A percentile compares a stretch with the other conserved stretches of the same genome.
Evolutionary conservation across 2,329 filamentous ascomycete species (phyloP).

Genomic region (Elsinoe fawcettii): DNA sequence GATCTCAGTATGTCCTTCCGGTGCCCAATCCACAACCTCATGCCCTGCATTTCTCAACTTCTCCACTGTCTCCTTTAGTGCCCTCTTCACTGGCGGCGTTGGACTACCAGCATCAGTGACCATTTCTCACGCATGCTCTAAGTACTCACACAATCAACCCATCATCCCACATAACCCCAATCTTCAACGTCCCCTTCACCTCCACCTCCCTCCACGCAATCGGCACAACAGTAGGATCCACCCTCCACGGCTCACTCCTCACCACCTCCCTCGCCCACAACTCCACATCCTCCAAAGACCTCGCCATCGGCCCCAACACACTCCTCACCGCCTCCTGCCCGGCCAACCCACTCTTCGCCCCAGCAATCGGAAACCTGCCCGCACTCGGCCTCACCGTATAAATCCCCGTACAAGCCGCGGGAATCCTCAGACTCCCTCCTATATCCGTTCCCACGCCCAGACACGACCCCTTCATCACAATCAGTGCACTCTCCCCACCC

Average conservation of each 20-base stretch:
- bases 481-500: slow-evolving; percentile 59
- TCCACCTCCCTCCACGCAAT: slow-evolving; percentile 46
- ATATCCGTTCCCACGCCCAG: slow-evolving; percentile 60
- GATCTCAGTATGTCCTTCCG: slow-evolving; percentile 45
- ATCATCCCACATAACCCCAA: slow-evolving; percentile 55
- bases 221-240: slow-evolving; percentile 46
- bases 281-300: slow-evolving; percentile 45
- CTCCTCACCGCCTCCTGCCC: slow-evolving; percentile 59
- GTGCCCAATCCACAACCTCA: slow-evolving; percentile 50
- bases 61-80: slow-evolving; percentile 47
- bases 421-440: slow-evolving; percentile 48
- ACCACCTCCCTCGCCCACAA: slow-evolving; percentile 37
- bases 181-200: slow-evolving; percentile 43
- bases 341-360: slow-evolving; percentile 49
- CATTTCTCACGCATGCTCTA: background rate
- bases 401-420: slow-evolving; percentile 51
- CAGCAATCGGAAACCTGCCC: slow-evolving; percentile 52
- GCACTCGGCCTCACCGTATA: slow-evolving; percentile 51
- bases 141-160: slow-evolving; percentile 43
- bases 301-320: slow-evolving; percentile 57
- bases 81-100: slow-evolving; percentile 52
- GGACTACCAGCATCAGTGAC: slow-evolving; percentile 31
- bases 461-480: slow-evolving; percentile 51
- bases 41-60: slow-evolving; percentile 45
- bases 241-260: slow-evolving; percentile 43